phyloP scores from a whole-genome alignment of 208 protist genomes.

The Trypanosoma mega region DNA sequence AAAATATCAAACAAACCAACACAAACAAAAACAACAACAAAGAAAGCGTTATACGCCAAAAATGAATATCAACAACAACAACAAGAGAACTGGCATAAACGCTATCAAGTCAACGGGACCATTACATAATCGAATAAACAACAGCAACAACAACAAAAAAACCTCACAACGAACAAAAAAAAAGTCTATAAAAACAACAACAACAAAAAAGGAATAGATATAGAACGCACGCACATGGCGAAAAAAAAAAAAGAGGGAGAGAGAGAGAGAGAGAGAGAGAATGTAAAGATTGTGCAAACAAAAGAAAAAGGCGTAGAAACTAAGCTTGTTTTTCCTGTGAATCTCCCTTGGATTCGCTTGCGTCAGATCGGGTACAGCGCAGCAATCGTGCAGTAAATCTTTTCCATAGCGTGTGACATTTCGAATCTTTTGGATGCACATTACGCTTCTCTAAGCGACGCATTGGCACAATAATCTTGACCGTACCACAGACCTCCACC shows the following conservation, averaged over 20 bases:
- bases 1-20: not conserved
- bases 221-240: not conserved
- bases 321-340: not conserved
- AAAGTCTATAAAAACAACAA: conserved; percentile 12
- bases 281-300: no score
- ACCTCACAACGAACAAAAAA: not conserved
- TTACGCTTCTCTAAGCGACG: not conserved
- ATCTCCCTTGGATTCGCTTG: no score
- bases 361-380: no score
- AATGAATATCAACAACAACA: no score
- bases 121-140: no score
- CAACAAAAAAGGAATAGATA: conserved; percentile 7
- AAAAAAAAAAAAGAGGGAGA: conserved; percentile 7
- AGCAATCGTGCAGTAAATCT: no score
- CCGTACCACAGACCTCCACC: conserved; percentile 51
- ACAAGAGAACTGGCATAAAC: no score
- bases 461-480: conserved; percentile 51
- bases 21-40: conserved; percentile 1
- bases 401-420: no score
- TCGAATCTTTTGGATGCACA: conserved; percentile 1
- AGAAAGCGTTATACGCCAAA: no score
- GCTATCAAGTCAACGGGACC: no score
- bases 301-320: conserved; percentile 1
- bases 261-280: conserved; percentile 3
- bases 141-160: no score